These are phyloP conservation scores for Suillus cothurnatus DNA, from an alignment of 768 basidiomycete genomes.

Conservation along the genomic window DNA sequence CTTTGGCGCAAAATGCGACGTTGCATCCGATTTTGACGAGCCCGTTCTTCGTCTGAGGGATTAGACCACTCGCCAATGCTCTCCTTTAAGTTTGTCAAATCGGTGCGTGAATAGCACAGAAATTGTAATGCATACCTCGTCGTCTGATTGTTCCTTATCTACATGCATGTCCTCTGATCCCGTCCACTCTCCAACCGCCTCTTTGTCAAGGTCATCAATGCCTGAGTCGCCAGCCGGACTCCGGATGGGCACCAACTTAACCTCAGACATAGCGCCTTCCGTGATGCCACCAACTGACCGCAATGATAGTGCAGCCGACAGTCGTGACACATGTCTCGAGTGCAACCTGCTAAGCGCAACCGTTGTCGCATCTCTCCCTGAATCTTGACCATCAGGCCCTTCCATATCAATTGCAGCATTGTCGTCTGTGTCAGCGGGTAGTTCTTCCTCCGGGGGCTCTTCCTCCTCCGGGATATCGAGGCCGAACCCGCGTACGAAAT, in stretches of 20 bases:
- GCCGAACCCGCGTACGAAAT: slow-evolving; percentile 81
- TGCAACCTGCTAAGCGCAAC: slow-evolving; percentile 55
- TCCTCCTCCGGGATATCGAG: slow-evolving; percentile 78
- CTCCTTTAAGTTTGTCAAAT: slow-evolving; percentile 39
- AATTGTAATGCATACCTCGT: slow-evolving; percentile 54
- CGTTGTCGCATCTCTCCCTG: slow-evolving; percentile 43
- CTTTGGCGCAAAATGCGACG: slow-evolving; percentile 57
- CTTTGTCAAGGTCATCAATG: slow-evolving; percentile 39
- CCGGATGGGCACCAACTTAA: slow-evolving; percentile 33
- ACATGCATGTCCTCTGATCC: slow-evolving; percentile 72
- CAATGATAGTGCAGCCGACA: slow-evolving; percentile 70
- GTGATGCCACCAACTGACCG: slow-evolving; percentile 59
- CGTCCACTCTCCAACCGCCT: slow-evolving; percentile 73
- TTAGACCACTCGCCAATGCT: slow-evolving; percentile 91
- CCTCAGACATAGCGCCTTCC: slow-evolving; percentile 30
- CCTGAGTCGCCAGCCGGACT: slow-evolving; percentile 35
- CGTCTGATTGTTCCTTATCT: slow-evolving; percentile 54
- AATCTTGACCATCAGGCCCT: slow-evolving; percentile 25
- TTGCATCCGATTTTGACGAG: slow-evolving; percentile 64
- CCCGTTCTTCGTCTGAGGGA: slow-evolving; percentile 87
- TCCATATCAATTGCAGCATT: slow-evolving; percentile 42
- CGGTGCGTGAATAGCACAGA: slow-evolving; percentile 7
- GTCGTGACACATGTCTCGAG: slow-evolving; percentile 67
- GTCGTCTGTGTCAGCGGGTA: slow-evolving; percentile 33
- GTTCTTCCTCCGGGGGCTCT: slow-evolving; percentile 56